These are phyloP conservation scores for Blepharisma stoltei DNA, from an alignment of 73 alveolate genomes.

Conservation along the genomic window DNA sequence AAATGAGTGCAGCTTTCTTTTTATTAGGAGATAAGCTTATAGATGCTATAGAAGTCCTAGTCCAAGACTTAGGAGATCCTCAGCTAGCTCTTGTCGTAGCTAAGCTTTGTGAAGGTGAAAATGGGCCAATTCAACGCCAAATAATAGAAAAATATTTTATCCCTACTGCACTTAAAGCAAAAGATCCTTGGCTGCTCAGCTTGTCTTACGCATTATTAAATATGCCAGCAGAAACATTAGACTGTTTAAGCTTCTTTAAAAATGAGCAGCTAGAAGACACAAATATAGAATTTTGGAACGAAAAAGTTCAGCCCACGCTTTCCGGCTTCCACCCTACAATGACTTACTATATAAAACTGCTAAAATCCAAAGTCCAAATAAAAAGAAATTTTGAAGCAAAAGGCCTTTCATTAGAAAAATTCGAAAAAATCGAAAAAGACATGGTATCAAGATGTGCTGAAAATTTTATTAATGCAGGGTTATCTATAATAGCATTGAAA, in stretches of 20 bases:
- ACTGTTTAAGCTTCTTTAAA: background rate
- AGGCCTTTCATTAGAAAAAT: background rate
- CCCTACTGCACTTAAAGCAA: slow-evolving; percentile 11
- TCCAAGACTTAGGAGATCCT: background rate
- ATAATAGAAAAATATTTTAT: slow-evolving; percentile 22
- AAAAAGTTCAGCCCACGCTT: background rate
- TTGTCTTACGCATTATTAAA: background rate
- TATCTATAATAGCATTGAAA: background rate
- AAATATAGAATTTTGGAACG: background rate
- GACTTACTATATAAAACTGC: background rate
- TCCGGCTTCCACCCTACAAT: slow-evolving; percentile 23
- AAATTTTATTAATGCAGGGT: background rate
- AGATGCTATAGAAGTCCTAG: slow-evolving; percentile 27
- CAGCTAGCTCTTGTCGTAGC: slow-evolving; percentile 13
- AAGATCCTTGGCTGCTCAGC: slow-evolving; percentile 29
- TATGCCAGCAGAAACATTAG: background rate
- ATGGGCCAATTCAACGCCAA: background rate
- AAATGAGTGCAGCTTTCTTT: slow-evolving; percentile 29
- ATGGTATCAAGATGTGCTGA: background rate
- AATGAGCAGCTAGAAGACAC: background rate
- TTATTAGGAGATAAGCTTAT: background rate
- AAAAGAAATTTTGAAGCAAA: background rate
- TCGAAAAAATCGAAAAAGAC: background rate
- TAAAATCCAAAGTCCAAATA: background rate
- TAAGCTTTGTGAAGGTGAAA: slow-evolving; percentile 22